A percentile compares a stretch with the other conserved stretches of the same genome.
Evolutionary conservation across 106 monocot species (phyloP).

Genomic region (Allium cepa): DNA sequence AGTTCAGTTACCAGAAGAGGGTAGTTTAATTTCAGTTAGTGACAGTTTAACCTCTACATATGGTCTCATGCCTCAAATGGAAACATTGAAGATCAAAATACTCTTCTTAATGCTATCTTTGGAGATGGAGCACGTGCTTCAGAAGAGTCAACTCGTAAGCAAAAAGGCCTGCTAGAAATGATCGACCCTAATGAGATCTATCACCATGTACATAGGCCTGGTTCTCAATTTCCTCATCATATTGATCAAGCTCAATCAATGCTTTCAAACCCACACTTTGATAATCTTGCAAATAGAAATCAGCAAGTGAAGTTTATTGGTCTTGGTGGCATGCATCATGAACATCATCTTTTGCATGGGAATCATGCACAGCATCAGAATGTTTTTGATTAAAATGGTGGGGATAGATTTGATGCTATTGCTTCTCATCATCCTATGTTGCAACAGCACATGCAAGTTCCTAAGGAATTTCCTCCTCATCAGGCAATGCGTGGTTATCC

Average conservation of each 20-base stretch:
- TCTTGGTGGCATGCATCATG: conserved; percentile 32
- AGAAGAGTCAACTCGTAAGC: conserved; percentile 12
- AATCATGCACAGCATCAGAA: conserved; percentile 37
- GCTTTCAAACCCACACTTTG: conserved; percentile 8
- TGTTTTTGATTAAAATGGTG: conserved; percentile 14
- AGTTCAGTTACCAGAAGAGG: conserved; percentile 73
- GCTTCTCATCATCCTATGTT: conserved; percentile 32
- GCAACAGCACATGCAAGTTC: conserved; percentile 28
- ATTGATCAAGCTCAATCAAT: conserved; percentile 26
- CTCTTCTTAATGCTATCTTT: conserved; percentile 21
- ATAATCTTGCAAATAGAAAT: conserved; percentile 26
- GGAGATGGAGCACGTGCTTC: conserved; percentile 19
- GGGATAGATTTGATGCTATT: conserved; percentile 27
- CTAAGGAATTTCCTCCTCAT: conserved; percentile 32
- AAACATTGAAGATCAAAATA: conserved; percentile 15
- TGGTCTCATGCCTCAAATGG: conserved; percentile 11
- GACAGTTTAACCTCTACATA: conserved; percentile 27
- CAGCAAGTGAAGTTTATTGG: conserved; percentile 29
- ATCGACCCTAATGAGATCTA: conserved; percentile 21
- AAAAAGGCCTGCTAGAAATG: conserved; percentile 11
- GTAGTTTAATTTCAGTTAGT: conserved; percentile 44
- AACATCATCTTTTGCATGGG: conserved; percentile 19
- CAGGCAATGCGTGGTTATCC: conserved; percentile 29
- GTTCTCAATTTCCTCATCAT: conserved; percentile 23
- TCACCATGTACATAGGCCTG: conserved; percentile 28